Percentiles rank a stretch among this genome's conserved stretches.
Conservation (phyloP, 495 filamentous ascomycete genomes). For the Monascus purpureus region DNA sequence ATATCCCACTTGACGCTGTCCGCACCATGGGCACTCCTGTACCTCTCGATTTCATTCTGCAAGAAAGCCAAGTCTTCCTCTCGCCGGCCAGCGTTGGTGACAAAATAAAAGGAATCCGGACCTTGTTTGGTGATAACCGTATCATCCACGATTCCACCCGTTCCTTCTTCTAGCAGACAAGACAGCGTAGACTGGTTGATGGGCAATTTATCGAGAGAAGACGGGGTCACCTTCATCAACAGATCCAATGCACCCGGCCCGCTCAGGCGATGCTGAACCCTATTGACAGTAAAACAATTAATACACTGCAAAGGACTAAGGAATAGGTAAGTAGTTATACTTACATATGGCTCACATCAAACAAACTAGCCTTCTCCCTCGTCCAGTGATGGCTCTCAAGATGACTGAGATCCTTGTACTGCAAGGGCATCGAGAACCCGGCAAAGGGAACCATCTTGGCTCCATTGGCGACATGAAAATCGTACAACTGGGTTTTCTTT, state of each 20-base stretch:
- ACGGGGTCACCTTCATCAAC: slow-evolving; percentile 68
- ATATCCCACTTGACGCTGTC: slow-evolving; percentile 56
- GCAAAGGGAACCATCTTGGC: slow-evolving; percentile 97
- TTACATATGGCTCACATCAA: slow-evolving; percentile 60
- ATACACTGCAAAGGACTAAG: too few species aligned
- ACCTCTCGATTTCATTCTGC: slow-evolving; percentile 41
- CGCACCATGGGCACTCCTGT: slow-evolving; percentile 30
- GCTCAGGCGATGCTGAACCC: slow-evolving; percentile 56
- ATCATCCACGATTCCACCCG: slow-evolving; percentile 89
- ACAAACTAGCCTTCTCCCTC: slow-evolving; percentile 70
- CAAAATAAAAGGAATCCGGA: slow-evolving; percentile 67
- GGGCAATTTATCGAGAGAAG: slow-evolving; percentile 41
- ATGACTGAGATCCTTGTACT: slow-evolving; percentile 63
- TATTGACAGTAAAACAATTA: slow-evolving; percentile 9
- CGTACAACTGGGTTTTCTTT: slow-evolving; percentile 65
- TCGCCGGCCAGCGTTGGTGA: slow-evolving; percentile 89
- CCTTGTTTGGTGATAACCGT: slow-evolving; percentile 68
- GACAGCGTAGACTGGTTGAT: slow-evolving; percentile 61
- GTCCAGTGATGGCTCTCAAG: slow-evolving; percentile 78
- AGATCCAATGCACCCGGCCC: slow-evolving; percentile 68
- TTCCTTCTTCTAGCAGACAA: slow-evolving; percentile 59
- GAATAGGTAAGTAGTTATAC: too few species aligned
- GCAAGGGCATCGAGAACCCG: slow-evolving; percentile 84
- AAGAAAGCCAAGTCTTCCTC: slow-evolving; percentile 77
- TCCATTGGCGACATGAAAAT: slow-evolving; percentile 64